Conservation (phyloP, 257 asterid genomes). For the Solanum medicagineum region DNA sequence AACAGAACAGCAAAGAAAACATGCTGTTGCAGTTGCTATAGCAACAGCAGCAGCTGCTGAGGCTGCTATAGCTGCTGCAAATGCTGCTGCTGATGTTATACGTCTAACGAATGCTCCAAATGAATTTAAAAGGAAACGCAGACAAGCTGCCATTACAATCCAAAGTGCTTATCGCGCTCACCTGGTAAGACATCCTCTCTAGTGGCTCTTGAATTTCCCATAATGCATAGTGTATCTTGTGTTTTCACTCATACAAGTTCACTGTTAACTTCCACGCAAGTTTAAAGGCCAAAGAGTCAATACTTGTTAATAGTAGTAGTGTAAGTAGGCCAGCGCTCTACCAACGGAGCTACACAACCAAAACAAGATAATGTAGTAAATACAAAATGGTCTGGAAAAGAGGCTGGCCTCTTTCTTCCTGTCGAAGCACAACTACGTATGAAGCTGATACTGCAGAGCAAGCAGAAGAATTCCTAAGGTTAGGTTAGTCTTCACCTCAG, state of each 20-base stretch:
- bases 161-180: constrained; percentile 63
- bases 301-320: too few species aligned
- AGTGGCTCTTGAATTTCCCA: not conserved
- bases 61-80: constrained; percentile 87
- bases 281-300: too few species aligned
- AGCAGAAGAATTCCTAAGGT: not conserved
- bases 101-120: constrained; percentile 43
- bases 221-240: not conserved
- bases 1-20: constrained; percentile 54
- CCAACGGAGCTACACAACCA: not conserved
- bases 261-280: not conserved
- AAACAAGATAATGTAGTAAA: not conserved
- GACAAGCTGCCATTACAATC: constrained; percentile 40
- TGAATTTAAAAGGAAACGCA: constrained; percentile 14
- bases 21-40: constrained; percentile 55
- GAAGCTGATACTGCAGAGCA: not conserved
- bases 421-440: not conserved
- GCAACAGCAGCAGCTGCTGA: constrained; percentile 91
- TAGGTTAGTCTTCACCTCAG: not conserved
- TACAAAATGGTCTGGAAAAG: not conserved
- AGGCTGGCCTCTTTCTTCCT: not conserved
- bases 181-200: constrained; percentile 40
- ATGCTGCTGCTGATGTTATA: constrained; percentile 92
- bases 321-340: not conserved
- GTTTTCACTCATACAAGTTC: not conserved